Evolutionary conservation across 768 basidiomycete genomes (phyloP).

Genomic region (Amanita brunnescens): DNA sequence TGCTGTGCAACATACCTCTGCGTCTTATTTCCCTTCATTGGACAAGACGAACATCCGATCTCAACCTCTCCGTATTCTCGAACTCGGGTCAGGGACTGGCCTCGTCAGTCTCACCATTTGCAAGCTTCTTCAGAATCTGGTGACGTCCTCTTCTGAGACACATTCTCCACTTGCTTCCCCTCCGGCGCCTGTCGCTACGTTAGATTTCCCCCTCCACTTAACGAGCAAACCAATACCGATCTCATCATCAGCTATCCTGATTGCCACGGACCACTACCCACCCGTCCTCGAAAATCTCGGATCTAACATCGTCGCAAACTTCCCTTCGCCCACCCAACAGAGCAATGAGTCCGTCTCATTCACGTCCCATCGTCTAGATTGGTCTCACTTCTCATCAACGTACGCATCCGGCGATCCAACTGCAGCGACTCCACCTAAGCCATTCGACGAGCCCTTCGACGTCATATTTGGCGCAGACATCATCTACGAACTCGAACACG

Average conservation of each 20-base stretch:
- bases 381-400: conserved; percentile 32
- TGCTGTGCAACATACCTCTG: too few species aligned
- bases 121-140: conserved; percentile 29
- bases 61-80: conserved; percentile 42
- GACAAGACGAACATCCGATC: neutral
- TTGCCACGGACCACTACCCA: conserved; percentile 75
- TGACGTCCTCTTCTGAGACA: neutral
- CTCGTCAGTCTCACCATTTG: conserved; percentile 58
- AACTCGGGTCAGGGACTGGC: conserved; percentile 83
- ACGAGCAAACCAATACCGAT: neutral
- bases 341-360: conserved; percentile 2
- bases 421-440: neutral
- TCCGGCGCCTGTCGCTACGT: neutral
- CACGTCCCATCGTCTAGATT: conserved; percentile 44
- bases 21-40: conserved; percentile 1
- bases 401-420: neutral
- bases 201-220: neutral
- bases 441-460: conserved; percentile 41
- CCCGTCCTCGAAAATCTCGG: conserved; percentile 62
- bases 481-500: conserved; percentile 67
- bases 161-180: neutral
- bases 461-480: conserved; percentile 77
- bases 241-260: conserved; percentile 24
- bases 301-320: conserved; percentile 52
- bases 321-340: conserved; percentile 16